A percentile compares a stretch with the other conserved stretches of the same genome.
These are phyloP conservation scores for Russula emetica DNA, from an alignment of 768 basidiomycete species.

Conservation along the genomic window DNA sequence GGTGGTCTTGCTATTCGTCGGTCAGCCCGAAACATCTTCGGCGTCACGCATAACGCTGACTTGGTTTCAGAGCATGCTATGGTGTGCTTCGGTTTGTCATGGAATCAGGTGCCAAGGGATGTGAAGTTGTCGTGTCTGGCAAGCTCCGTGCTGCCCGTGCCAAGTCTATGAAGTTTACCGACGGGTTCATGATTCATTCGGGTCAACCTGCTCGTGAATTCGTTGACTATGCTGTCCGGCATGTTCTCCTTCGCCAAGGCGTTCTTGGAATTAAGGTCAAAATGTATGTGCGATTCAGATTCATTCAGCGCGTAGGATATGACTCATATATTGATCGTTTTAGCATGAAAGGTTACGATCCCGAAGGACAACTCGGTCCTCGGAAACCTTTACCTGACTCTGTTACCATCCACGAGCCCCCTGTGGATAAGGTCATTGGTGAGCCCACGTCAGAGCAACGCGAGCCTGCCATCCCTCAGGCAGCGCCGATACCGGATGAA, in stretches of 20 bases:
- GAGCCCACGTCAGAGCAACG: constrained; percentile 89
- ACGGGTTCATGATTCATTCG: constrained; percentile 99
- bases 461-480: constrained; percentile 53
- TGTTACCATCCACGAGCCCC: constrained; percentile 85
- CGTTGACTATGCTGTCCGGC: constrained; percentile 95
- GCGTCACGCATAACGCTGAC: neutral
- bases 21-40: constrained; percentile 43
- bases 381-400: constrained; percentile 92
- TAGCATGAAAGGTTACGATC: constrained; percentile 97
- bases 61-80: constrained; percentile 75
- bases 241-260: constrained; percentile 97
- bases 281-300: constrained; percentile 56
- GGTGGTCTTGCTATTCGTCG: constrained; percentile 99
- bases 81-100: constrained; percentile 99
- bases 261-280: constrained; percentile 99
- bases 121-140: constrained; percentile 98
- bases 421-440: constrained; percentile 82
- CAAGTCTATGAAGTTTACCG: constrained; percentile 99
- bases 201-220: constrained; percentile 97
- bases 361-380: constrained; percentile 85
- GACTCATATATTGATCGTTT: constrained; percentile 24
- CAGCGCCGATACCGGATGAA: constrained; percentile 49
- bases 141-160: constrained; percentile 99
- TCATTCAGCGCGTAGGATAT: neutral
- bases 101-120: constrained; percentile 99